These are phyloP conservation scores for Trichosporon sp. DNA, from an alignment of 1,284 basidiomycete genomes.

Conservation along the genomic window DNA sequence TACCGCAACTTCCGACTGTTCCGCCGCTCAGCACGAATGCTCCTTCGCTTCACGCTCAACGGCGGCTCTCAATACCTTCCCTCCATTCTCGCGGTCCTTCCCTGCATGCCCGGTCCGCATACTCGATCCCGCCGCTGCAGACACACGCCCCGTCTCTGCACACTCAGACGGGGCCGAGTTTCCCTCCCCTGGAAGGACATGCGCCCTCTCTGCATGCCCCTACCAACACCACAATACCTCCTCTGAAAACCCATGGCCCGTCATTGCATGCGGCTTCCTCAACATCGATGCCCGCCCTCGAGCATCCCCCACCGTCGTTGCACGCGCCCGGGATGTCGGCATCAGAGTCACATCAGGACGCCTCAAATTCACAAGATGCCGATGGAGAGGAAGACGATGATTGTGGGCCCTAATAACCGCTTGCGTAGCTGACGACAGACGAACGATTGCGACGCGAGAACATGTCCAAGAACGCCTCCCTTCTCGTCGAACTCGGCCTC, in stretches of 20 bases:
- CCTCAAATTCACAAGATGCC: background rate
- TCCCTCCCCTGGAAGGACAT: background rate
- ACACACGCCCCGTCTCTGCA: background rate
- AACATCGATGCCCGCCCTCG: background rate
- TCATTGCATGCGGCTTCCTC: background rate
- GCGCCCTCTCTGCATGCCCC: background rate
- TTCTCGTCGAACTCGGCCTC: conserved; percentile 10
- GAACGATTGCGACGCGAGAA: conserved; percentile 9
- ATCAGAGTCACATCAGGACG: background rate
- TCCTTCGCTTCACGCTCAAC: background rate
- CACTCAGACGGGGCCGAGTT: background rate
- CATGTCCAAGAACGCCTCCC: conserved; percentile 10
- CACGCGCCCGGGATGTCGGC: background rate
- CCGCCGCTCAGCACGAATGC: background rate
- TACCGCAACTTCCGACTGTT: background rate
- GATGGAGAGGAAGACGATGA: conserved; percentile 2
- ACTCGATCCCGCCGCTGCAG: background rate
- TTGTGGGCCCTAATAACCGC: background rate
- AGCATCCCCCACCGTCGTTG: background rate
- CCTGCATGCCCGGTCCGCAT: background rate
- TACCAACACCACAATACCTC: background rate
- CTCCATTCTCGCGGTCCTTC: background rate
- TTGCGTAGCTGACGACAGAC: conserved; percentile 10
- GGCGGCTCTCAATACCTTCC: background rate
- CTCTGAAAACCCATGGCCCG: background rate